Base-by-base conservation (phyloP, 805 yeast species). In the Cyberlindnera misumaiensis region DNA sequence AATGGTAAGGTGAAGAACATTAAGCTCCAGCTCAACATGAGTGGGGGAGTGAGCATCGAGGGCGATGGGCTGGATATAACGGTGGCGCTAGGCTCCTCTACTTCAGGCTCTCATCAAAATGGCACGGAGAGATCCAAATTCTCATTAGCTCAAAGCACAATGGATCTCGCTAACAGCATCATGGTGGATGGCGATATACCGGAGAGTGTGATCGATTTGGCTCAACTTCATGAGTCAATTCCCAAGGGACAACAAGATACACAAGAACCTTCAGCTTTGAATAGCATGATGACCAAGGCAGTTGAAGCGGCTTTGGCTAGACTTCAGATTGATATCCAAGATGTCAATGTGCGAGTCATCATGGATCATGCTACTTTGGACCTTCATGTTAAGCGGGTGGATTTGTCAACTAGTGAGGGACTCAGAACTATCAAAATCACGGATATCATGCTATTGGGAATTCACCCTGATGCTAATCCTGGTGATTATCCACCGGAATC, bases 101-200 rank as follows among this genome's bases (percentile, higher is more conserved):
- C 29, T 11, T 29, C 38, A n/a, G 16, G 29, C 9, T 16, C 35
- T 13, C 31, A 20, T 17, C 37, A 35, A 7, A 26, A 35, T 11
- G 13, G 8, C 4, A 28, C 26, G 28, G 60, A 58, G 16, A 63
- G 55, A 30, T 49, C 56, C 2, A 65, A 63, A 41, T 75, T 75
- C 40, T 75, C 79, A 40, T 58, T 84, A 40, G 78, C 84, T 0
- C 82, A 78, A 49, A 82, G 93, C 41, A 80, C 90, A 0, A 79
- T 80, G 16, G 86, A 82, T 48, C 65, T 87, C 39, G 87, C 93
- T 3, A 73, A 70, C 45, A 65, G 72, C 11, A 53, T 68, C 31
- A 53, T 67, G 31, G 62, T 63, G 15, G 55, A 51, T 14, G 37
- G 34, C 2, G 44, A 40, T 5, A 32, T 42, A 14, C 5, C 32